Percentiles rank a stretch among this genome's conserved stretches.
These are phyloP conservation scores for Fusarium begoniae DNA, from an alignment of 2,329 filamentous ascomycete genomes.

Conservation along the genomic window DNA sequence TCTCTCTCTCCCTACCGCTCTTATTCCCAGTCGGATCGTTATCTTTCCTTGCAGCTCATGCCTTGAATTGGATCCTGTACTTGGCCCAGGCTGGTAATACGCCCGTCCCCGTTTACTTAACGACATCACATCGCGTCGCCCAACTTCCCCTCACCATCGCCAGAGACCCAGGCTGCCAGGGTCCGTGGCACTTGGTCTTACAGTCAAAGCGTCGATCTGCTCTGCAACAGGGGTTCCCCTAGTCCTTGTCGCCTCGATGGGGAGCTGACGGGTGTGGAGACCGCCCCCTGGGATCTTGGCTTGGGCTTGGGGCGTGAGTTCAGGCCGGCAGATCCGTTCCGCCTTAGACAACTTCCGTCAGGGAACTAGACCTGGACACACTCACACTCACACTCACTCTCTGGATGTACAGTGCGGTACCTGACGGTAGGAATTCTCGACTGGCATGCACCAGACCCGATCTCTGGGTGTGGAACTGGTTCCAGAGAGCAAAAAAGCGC, in stretches of 20 bases:
- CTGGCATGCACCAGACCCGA: constrained; percentile 12
- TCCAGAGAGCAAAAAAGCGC: constrained; percentile 13
- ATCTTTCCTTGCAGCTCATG: background rate
- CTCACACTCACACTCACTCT: background rate
- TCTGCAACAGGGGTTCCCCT: background rate
- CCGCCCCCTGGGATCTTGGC: constrained; percentile 14
- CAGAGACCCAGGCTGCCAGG: background rate
- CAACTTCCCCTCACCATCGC: background rate
- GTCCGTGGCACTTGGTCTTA: background rate
- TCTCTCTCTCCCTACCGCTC: background rate
- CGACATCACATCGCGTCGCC: background rate
- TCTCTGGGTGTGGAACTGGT: background rate
- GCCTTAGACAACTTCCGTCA: constrained; percentile 30
- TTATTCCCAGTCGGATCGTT: background rate
- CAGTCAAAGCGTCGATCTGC: constrained; percentile 32
- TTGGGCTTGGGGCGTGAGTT: background rate
- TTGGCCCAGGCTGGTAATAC: background rate
- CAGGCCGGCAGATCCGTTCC: constrained; percentile 39
- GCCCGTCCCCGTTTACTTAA: background rate
- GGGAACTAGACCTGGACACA: background rate
- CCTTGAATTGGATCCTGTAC: background rate
- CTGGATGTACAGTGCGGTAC: constrained; percentile 16
- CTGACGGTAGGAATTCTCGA: background rate
- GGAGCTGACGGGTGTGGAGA: constrained; percentile 7
- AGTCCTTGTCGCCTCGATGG: background rate